Base-by-base conservation (phyloP, 2,329 filamentous ascomycete genomes). In the Helminthosporium solani region DNA sequence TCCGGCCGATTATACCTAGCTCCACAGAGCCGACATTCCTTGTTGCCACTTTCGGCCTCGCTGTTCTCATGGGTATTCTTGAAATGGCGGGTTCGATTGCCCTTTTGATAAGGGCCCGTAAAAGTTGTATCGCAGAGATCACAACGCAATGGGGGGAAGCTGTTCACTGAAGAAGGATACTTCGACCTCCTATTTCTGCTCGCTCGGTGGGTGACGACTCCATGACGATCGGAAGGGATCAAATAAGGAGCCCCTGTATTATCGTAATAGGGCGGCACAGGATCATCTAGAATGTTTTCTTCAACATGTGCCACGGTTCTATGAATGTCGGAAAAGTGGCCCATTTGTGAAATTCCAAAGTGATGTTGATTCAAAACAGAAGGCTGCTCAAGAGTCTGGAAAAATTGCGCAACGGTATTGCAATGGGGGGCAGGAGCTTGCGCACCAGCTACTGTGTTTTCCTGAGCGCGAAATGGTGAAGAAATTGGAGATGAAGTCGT, bases 51-150 rank as follows among this genome's bases (percentile, higher is more conserved):
- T 12, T n/a, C 3, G 28, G 33, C 14, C 34, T 11, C 15, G n/a
- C 6, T 18, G 8, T 19, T 15, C 19, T 11, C 15, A 27, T 56
- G 53, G 7, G 33, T 42, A 16, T 9, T 20, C 28, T 35, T 36
- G 15, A 46, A 34, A 31, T 56, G 53, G 16, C 53, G 31, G 9
- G 30, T 16, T 4, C 25, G 28, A 36, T 56, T 56, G 5, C 47
- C 50, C 8, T 36, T 49, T 28, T 23, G 42, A 30, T 42, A 56
- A 4, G 8, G 7, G 2, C 53, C 53, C 3, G 9, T 49, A 45
- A 56, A 56, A 5, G 6, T 2, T 12, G 15, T 23, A 1, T 15
- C 30, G 30, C 53, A 56, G 2, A 23, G 14, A 6, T 20, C 20
- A 23, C 52, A 56, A 2, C 39, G 6, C 7, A 50, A 16, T 12